Conservation (phyloP, 805 yeast species). For the Cyberlindnera xishuangbannaensis region DNA sequence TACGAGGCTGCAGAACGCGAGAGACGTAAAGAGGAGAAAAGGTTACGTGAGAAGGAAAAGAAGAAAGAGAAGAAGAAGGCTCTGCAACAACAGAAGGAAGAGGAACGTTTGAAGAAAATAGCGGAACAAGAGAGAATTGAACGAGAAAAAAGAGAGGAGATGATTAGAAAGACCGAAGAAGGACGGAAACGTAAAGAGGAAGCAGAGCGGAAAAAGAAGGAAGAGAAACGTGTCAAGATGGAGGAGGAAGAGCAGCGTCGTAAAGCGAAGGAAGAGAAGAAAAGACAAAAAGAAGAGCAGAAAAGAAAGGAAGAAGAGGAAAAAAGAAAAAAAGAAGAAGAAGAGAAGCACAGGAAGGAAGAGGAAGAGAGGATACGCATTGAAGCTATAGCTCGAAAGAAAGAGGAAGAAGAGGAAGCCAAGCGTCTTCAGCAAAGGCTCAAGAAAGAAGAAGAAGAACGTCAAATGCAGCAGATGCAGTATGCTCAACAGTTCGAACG, state of each 20-base stretch:
- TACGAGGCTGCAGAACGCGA: conserved; percentile 64
- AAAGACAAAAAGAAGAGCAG: conserved; percentile 34
- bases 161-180: conserved; percentile 38
- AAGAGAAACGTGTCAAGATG: conserved; percentile 31
- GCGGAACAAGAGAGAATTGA: conserved; percentile 35
- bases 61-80: conserved; percentile 63
- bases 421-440: conserved; percentile 3
- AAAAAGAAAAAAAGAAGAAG: conserved; percentile 29
- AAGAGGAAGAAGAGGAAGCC: conserved; percentile 3
- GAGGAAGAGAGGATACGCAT: conserved; percentile 1
- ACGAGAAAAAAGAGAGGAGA: conserved; percentile 30
- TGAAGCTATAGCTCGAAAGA: conserved; percentile 3
- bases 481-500: conserved; percentile 4
- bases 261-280: conserved; percentile 25
- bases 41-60: conserved; percentile 51
- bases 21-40: conserved; percentile 61
- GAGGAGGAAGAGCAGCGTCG: conserved; percentile 33
- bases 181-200: conserved; percentile 35
- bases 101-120: conserved; percentile 41
- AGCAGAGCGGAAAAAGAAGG: conserved; percentile 35
- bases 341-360: conserved; percentile 18
- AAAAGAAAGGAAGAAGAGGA: conserved; percentile 28
- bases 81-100: conserved; percentile 52
- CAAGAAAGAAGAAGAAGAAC: conserved; percentile 3
- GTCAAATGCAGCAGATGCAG: conserved; percentile 4